Percentiles rank a stretch among this genome's conserved stretches.
phyloP scores from a whole-genome alignment of 2,329 filamentous ascomycete species.

The Ascocoryne sarcoides region DNA sequence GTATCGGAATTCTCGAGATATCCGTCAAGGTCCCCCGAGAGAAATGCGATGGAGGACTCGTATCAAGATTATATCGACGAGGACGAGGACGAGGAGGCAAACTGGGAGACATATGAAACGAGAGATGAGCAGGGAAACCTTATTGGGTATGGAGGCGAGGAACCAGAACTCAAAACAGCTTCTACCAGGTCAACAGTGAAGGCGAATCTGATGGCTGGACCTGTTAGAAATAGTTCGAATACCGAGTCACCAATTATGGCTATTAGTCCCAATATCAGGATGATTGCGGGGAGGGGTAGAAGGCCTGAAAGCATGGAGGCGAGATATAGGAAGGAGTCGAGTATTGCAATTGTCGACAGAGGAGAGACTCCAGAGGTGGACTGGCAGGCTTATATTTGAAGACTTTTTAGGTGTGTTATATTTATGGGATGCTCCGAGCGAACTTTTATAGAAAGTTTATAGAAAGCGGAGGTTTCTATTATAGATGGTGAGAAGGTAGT shows the following conservation, averaged over 20 bases:
- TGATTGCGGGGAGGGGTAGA: conserved; percentile 13
- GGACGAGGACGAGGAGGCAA: conserved; percentile 12
- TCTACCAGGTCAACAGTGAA: conserved; percentile 1
- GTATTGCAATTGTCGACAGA: conserved; percentile 9
- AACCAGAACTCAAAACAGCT: conserved; percentile 1
- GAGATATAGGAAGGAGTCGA: conserved; percentile 7
- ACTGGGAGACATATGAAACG: conserved; percentile 17
- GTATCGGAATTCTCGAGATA: conserved; percentile 3
- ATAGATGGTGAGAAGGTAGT: too few relatives aligned
- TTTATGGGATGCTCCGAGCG: too few relatives aligned
- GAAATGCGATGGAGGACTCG: neutral
- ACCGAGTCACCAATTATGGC: conserved; percentile 5
- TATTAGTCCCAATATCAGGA: conserved; percentile 10
- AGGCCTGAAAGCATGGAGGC: conserved; percentile 22
- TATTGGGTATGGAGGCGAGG: conserved; percentile 6
- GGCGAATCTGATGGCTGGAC: conserved; percentile 1
- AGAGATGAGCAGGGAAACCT: conserved; percentile 12
- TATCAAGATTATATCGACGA: conserved; percentile 1
- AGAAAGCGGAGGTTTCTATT: too few relatives aligned
- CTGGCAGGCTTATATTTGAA: conserved; percentile 21
- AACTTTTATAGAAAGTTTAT: too few relatives aligned
- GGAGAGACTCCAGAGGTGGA: conserved; percentile 10
- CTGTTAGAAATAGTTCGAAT: conserved; percentile 3
- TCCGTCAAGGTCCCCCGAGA: neutral
- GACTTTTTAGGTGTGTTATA: too few relatives aligned